Base-by-base conservation (phyloP, 2,329 filamentous ascomycete species). In the Talaromyces piceae region DNA sequence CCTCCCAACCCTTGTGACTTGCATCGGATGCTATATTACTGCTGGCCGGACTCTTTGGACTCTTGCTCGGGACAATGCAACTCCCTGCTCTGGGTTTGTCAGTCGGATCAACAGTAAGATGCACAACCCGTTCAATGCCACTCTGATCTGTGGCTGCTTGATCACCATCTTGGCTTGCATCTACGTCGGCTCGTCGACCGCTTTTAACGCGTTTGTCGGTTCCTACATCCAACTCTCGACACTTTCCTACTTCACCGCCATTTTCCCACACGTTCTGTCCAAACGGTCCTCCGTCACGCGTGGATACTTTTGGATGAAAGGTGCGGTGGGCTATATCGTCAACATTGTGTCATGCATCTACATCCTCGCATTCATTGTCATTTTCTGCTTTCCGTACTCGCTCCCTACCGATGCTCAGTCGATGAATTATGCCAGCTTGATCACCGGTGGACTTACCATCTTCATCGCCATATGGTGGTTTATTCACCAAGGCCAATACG, bases 1-100 rank as follows among this genome's bases (percentile, higher is more conserved):
- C 60, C 62, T 78, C 6, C 76, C 76, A 9, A 81, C 79, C 2
- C 64, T 79, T 27, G 64, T 81, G 31, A 82, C 78, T 37, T 66
- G 66, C 27, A 58, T 66, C 33, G 81, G 81, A 8, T 75, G 72
- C 54, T 83, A 80, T 63, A 78, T 83, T 55, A 83, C 80, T 1
- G 71, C 75, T 0, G 79, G 81, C n/a, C 77, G 82, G 6, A 81
- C 79, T 54, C 71, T 84, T 3, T 86, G 81, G 81, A 70, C 68
- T 9, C 60, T 72, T 27, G 78, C 80, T 31, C 77, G 81, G 27
- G 81, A 84, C 61, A 76, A 78, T 33, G 81, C 81, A 2, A 81
- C 81, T 2, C 81, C 81, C 0, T 78, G 82, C 59, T 72, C 75
- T 1, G 51, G 59, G 9, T 68, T 78, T 64, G 77, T 83, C 53